phyloP scores from a whole-genome alignment of 2,329 filamentous ascomycete species.

The Stachybotrys chartarum region DNA sequence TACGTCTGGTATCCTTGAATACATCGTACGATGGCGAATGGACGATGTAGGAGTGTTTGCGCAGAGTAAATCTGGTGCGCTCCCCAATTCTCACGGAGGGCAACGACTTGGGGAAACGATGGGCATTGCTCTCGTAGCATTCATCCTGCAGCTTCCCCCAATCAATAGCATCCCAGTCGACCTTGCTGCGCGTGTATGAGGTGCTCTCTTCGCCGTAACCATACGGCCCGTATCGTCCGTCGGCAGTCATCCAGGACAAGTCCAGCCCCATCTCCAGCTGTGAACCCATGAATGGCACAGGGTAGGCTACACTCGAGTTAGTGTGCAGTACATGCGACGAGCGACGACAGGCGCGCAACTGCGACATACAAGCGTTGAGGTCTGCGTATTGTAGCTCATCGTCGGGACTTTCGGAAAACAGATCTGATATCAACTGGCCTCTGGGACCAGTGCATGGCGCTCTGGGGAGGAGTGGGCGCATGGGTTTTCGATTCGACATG shows the following conservation, averaged over 20 bases:
- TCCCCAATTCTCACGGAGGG: conserved; percentile 7
- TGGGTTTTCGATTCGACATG: not conserved
- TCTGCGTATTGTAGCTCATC: conserved; percentile 4
- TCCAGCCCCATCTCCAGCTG: conserved; percentile 19
- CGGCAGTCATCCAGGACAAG: conserved; percentile 21
- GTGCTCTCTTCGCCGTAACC: conserved; percentile 18
- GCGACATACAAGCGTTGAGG: conserved; percentile 4
- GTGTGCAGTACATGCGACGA: not conserved
- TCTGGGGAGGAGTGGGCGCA: not conserved
- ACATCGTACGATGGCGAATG: conserved; percentile 17
- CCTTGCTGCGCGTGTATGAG: conserved; percentile 15
- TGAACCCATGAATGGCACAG: conserved; percentile 21
- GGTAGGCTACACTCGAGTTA: conserved; percentile 14
- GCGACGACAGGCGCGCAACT: not conserved
- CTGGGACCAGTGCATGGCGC: conserved; percentile 28
- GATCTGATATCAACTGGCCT: conserved; percentile 20
- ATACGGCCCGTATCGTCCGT: conserved; percentile 18
- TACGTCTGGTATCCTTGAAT: conserved; percentile 17
- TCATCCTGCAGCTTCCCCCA: conserved; percentile 27
- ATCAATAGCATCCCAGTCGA: conserved; percentile 22
- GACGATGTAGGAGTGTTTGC: conserved; percentile 5
- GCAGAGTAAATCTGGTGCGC: conserved; percentile 10
- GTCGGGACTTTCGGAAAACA: conserved; percentile 5
- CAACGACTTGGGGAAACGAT: conserved; percentile 32
- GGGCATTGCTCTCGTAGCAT: conserved; percentile 39